Conservation (phyloP, 2,329 filamentous ascomycete species). For the Exophiala sp. region DNA sequence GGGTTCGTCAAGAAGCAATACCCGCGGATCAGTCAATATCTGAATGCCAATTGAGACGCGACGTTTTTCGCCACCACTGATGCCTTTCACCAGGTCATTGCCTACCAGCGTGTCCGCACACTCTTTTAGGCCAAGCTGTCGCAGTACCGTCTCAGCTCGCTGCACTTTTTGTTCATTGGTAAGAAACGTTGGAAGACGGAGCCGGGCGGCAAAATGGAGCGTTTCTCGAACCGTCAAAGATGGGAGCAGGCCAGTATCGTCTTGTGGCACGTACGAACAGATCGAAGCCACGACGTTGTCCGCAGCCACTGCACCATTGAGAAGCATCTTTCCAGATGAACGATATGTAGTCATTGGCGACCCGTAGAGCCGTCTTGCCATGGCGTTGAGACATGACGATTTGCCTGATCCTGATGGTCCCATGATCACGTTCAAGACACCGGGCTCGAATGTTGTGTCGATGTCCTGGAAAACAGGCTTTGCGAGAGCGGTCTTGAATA, state of each 20-base stretch:
- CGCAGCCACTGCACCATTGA: constrained; percentile 67
- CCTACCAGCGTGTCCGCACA: constrained; percentile 72
- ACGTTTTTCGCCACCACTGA: constrained; percentile 81
- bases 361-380: constrained; percentile 65
- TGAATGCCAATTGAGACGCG: constrained; percentile 76
- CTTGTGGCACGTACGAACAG: constrained; percentile 78
- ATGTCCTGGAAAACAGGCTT: constrained; percentile 62
- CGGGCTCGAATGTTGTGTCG: constrained; percentile 63
- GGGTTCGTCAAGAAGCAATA: constrained; percentile 79
- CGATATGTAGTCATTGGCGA: constrained; percentile 61
- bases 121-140: constrained; percentile 67
- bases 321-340: constrained; percentile 60
- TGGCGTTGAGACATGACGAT: constrained; percentile 68
- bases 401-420: constrained; percentile 75
- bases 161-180: constrained; percentile 57
- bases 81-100: constrained; percentile 76
- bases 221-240: constrained; percentile 78
- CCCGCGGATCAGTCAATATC: constrained; percentile 74
- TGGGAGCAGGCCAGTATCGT: constrained; percentile 75
- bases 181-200: constrained; percentile 55
- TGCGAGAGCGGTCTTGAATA: constrained; percentile 4
- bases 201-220: constrained; percentile 69
- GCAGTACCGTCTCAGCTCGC: constrained; percentile 65
- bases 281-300: constrained; percentile 61
- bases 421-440: constrained; percentile 73